phyloP scores from a whole-genome alignment of 2,329 filamentous ascomycete genomes.

The Hortaea sp. region DNA sequence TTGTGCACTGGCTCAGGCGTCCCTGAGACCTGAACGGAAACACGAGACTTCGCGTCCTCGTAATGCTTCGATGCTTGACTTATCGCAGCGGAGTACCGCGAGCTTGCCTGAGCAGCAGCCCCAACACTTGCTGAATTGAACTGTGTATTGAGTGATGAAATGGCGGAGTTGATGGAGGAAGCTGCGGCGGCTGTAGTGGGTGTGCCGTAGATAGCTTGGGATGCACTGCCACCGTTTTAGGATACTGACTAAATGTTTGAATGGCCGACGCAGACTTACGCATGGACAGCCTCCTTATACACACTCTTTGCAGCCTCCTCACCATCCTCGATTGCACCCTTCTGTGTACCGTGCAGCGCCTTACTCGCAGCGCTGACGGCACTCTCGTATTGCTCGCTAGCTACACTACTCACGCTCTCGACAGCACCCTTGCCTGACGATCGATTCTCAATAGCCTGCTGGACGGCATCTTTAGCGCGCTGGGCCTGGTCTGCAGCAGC shows the following conservation, averaged over 20 bases:
- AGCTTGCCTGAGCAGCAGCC: slow-evolving; percentile 39
- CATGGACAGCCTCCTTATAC: slow-evolving; percentile 48
- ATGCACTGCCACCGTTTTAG: slow-evolving; percentile 34
- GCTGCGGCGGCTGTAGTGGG: slow-evolving; percentile 33
- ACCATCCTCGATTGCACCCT: slow-evolving; percentile 32
- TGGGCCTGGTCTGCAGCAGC: slow-evolving; percentile 44
- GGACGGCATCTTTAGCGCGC: slow-evolving; percentile 45
- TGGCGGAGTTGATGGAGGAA: slow-evolving; percentile 23
- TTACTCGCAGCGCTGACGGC: slow-evolving; percentile 48
- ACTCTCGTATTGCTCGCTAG: slow-evolving; percentile 46
- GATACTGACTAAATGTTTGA: slow-evolving; percentile 7
- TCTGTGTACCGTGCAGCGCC: slow-evolving; percentile 42
- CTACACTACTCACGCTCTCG: slow-evolving; percentile 43
- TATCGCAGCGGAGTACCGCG: slow-evolving; percentile 55
- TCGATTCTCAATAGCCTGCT: slow-evolving; percentile 42
- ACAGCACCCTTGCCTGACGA: slow-evolving; percentile 32
- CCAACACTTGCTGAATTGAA: slow-evolving; percentile 23
- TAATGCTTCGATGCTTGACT: slow-evolving; percentile 59
- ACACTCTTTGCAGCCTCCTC: slow-evolving; percentile 42
- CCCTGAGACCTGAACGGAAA: slow-evolving; percentile 58
- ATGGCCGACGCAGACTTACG: slow-evolving; percentile 30
- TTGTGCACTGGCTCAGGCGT: slow-evolving; percentile 60
- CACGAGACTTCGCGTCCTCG: slow-evolving; percentile 54
- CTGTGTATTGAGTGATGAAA: slow-evolving; percentile 18
- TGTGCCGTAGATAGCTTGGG: slow-evolving; percentile 45